These are phyloP conservation scores for Gyromitra esculenta DNA, from an alignment of 2,329 filamentous ascomycete species.

Conservation along the genomic window DNA sequence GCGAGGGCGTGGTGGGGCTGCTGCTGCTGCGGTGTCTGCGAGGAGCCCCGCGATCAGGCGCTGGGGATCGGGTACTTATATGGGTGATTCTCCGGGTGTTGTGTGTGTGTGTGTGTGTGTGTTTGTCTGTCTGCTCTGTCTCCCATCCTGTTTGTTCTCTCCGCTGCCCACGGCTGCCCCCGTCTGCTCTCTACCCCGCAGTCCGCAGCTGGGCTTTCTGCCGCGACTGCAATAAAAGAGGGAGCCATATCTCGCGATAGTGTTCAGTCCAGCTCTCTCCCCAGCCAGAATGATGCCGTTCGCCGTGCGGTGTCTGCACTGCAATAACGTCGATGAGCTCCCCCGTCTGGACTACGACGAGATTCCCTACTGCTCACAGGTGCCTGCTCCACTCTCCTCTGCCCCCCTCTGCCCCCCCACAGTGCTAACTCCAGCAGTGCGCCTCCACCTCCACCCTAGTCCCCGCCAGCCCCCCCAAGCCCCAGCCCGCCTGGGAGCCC, in stretches of 20 bases:
- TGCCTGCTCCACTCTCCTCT: background rate
- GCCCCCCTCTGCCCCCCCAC: background rate
- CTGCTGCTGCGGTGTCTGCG: constrained; percentile 7
- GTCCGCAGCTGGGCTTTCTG: too few relatives aligned
- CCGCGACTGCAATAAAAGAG: too few relatives aligned
- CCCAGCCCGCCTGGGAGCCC: constrained; percentile 20
- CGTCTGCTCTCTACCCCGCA: too few relatives aligned
- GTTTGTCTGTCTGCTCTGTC: background rate
- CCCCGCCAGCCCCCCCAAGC: constrained; percentile 43
- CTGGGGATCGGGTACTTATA: constrained; percentile 6
- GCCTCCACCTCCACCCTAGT: constrained; percentile 49
- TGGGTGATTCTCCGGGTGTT: background rate
- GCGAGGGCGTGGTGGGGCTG: constrained; percentile 12
- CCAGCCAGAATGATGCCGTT: constrained; percentile 49
- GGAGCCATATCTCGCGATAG: too few relatives aligned
- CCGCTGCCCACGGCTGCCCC: too few relatives aligned
- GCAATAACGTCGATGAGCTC: constrained; percentile 53
- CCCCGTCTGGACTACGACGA: constrained; percentile 52
- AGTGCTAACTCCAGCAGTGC: constrained; percentile 35
- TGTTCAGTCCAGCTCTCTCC: too few relatives aligned
- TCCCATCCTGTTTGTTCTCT: background rate
- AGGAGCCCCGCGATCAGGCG: constrained; percentile 13
- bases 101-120: background rate
- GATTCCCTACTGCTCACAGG: constrained; percentile 54
- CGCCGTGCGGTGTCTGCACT: constrained; percentile 52